These are phyloP conservation scores for Yamadazyma songkhlaensis DNA, from an alignment of 1,139 yeast genomes.

Conservation along the genomic window DNA sequence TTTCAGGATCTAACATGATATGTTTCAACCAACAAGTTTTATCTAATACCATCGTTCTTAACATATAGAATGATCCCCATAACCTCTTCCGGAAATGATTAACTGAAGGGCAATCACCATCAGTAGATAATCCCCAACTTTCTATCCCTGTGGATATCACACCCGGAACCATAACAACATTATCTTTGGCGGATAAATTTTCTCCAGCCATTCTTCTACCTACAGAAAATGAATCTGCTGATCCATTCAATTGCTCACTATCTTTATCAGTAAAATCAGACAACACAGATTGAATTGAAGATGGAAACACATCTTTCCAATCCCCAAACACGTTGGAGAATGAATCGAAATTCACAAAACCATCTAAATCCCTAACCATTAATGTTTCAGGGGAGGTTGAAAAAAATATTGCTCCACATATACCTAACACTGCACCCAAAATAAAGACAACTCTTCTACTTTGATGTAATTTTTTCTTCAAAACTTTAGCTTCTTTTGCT, in stretches of 20 bases:
- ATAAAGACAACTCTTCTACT: conserved; percentile 49
- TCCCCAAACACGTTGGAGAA: conserved; percentile 43
- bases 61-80: conserved; percentile 98
- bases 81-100: conserved; percentile 84
- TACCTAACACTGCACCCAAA: conserved; percentile 68
- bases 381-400: conserved; percentile 48
- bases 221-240: conserved; percentile 83
- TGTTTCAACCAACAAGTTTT: conserved; percentile 93
- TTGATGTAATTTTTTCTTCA: conserved; percentile 28
- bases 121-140: conserved; percentile 72
- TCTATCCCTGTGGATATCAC: conserved; percentile 94
- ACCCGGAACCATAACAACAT: conserved; percentile 93
- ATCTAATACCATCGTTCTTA: conserved; percentile 86
- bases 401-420: conserved; percentile 60
- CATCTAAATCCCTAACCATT: conserved; percentile 46
- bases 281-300: conserved; percentile 58
- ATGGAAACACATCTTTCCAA: conserved; percentile 70
- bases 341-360: conserved; percentile 53
- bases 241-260: conserved; percentile 41
- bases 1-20: conserved; percentile 80
- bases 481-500: conserved; percentile 10
- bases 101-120: conserved; percentile 74
- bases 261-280: conserved; percentile 45
- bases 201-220: conserved; percentile 64
- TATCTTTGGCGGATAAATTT: conserved; percentile 57